Conservation (phyloP, 116 monocot genomes). For the Posidonia oceanica region DNA sequence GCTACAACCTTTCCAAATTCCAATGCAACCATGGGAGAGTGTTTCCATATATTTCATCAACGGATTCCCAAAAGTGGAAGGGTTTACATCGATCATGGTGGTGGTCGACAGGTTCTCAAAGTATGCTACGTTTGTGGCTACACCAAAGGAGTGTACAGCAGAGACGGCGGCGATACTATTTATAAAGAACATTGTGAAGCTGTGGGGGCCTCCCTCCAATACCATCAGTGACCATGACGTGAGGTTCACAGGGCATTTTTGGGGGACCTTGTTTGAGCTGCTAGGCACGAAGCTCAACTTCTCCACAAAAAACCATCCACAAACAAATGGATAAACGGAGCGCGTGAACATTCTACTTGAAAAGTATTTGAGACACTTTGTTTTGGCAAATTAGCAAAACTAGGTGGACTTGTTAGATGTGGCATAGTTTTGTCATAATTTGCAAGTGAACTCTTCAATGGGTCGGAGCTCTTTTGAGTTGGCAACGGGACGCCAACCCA, state of each 20-base stretch:
- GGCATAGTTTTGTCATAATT: no score
- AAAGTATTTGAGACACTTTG: no score
- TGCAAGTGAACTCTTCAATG: no score
- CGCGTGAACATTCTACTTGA: no score
- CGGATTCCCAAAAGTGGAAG: neutral
- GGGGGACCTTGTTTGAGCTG: neutral
- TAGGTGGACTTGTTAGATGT: no score
- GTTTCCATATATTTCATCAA: neutral
- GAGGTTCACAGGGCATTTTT: neutral
- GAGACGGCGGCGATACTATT: neutral
- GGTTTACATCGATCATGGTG: neutral
- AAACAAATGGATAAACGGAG: no score
- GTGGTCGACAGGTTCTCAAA: neutral
- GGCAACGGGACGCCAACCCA: no score
- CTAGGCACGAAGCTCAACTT: neutral
- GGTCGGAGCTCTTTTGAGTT: no score
- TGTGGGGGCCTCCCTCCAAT: neutral
- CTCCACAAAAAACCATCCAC: no score
- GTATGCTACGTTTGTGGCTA: neutral
- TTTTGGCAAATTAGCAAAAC: no score
- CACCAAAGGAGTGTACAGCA: neutral
- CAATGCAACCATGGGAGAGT: neutral
- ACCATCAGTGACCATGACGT: neutral
- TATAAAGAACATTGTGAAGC: neutral
- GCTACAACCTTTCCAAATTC: neutral